A percentile compares a stretch with the other conserved stretches of the same genome.
These are phyloP conservation scores for Kondoa subrosea DNA, from an alignment of 768 basidiomycete species.

Conservation along the genomic window DNA sequence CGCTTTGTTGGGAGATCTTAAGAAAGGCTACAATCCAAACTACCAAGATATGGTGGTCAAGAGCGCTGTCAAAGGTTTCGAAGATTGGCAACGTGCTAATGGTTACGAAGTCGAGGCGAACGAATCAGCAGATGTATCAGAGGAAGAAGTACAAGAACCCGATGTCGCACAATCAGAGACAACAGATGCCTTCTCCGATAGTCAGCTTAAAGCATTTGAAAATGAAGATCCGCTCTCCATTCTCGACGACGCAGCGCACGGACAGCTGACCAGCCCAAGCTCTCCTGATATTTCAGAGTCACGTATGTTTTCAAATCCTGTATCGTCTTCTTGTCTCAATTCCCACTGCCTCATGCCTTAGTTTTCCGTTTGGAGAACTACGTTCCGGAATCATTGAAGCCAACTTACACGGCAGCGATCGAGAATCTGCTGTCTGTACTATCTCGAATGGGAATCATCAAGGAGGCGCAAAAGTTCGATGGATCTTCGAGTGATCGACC, in stretches of 20 bases:
- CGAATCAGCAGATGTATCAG: conserved; percentile 31
- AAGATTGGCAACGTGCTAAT: conserved; percentile 36
- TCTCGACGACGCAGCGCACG: conserved; percentile 23
- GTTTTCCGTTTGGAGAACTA: conserved; percentile 68
- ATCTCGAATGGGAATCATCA: conserved; percentile 46
- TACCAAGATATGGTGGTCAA: conserved; percentile 99
- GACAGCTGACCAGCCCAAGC: background rate
- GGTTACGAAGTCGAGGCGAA: conserved; percentile 39
- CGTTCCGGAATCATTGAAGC: conserved; percentile 62
- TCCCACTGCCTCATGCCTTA: conserved; percentile 29
- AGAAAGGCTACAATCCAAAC: conserved; percentile 86
- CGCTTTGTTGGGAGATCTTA: conserved; percentile 60
- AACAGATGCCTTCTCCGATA: background rate
- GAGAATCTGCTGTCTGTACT: conserved; percentile 49
- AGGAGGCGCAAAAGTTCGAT: conserved; percentile 12
- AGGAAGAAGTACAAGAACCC: conserved; percentile 5
- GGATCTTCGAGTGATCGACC: background rate
- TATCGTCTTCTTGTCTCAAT: background rate
- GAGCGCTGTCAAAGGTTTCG: conserved; percentile 89
- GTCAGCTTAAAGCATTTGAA: conserved; percentile 35
- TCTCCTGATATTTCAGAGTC: background rate
- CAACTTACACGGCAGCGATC: conserved; percentile 53
- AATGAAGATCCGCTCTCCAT: conserved; percentile 29
- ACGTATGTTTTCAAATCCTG: background rate
- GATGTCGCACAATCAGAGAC: background rate